Conservation (phyloP, 257 asterid genomes). For the Primulina eburnea region DNA sequence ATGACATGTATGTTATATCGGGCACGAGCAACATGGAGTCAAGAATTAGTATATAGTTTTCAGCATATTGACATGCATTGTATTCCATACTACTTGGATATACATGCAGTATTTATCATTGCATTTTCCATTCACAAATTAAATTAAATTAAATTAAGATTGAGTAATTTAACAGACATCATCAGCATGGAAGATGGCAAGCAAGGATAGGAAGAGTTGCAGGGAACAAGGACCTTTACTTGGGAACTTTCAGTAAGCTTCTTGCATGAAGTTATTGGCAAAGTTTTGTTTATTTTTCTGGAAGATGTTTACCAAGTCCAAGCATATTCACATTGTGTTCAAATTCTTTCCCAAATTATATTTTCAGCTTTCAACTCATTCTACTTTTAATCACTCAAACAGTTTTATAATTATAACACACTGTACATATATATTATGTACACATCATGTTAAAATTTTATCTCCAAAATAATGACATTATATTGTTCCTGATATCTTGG, state of each 20-base stretch:
- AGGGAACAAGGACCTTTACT: conserved; percentile 86
- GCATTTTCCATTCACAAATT: too few species aligned
- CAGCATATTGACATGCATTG: not conserved
- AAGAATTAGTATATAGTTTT: too few species aligned
- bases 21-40: not conserved
- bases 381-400: too few species aligned
- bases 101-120: not conserved
- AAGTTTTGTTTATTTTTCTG: not conserved
- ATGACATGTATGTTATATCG: not conserved
- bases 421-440: too few species aligned
- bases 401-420: too few species aligned
- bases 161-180: conserved; percentile 48
- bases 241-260: conserved; percentile 84
- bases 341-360: not conserved
- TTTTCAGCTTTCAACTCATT: too few species aligned
- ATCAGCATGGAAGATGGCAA: conserved; percentile 97
- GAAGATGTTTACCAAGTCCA: not conserved
- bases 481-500: not conserved
- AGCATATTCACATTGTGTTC: not conserved
- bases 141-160: too few species aligned
- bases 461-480: not conserved
- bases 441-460: too few species aligned
- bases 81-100: not conserved
- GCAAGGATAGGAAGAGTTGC: conserved; percentile 97
- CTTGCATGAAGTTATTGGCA: not conserved